A percentile compares a stretch with the other conserved stretches of the same genome.
These are phyloP conservation scores for Metschnikowia henanensis DNA, from an alignment of 805 yeast genomes.

Conservation along the genomic window DNA sequence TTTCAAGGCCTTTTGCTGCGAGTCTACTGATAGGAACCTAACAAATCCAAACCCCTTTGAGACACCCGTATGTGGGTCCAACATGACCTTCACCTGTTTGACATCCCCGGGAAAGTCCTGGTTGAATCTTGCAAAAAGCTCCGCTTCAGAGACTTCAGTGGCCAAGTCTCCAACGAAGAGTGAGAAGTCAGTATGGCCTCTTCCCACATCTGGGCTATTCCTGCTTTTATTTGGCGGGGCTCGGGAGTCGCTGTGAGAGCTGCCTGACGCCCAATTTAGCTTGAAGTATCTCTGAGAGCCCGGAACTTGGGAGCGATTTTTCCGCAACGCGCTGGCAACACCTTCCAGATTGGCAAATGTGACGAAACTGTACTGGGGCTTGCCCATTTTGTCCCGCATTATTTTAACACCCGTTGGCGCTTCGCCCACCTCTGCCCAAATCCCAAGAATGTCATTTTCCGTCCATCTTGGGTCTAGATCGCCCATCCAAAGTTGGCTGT, in stretches of 20 bases:
- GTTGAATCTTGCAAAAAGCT: slow-evolving; percentile 64
- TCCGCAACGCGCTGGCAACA: slow-evolving; percentile 64
- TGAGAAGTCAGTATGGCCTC: slow-evolving; percentile 48
- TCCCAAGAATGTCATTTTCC: slow-evolving; percentile 59
- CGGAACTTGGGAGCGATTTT: slow-evolving; percentile 72
- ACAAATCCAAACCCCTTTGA: slow-evolving; percentile 91
- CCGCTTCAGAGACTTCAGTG: slow-evolving; percentile 67
- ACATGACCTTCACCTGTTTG: slow-evolving; percentile 74
- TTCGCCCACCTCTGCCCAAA: slow-evolving; percentile 76
- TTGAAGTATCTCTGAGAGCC: slow-evolving; percentile 56
- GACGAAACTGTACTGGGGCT: slow-evolving; percentile 67
- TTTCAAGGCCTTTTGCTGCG: slow-evolving; percentile 67
- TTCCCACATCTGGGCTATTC: slow-evolving; percentile 1
- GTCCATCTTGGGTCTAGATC: slow-evolving; percentile 86
- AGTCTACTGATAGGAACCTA: slow-evolving; percentile 63
- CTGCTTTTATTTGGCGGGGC: not conserved
- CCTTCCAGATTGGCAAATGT: slow-evolving; percentile 62
- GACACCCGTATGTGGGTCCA: slow-evolving; percentile 65
- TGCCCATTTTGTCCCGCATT: slow-evolving; percentile 59
- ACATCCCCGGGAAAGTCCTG: slow-evolving; percentile 66
- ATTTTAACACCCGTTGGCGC: slow-evolving; percentile 58
- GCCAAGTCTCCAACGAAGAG: slow-evolving; percentile 86
- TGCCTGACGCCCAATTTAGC: slow-evolving; percentile 80
- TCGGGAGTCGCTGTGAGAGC: slow-evolving; percentile 19
- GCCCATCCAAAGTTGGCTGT: slow-evolving; percentile 77